These are phyloP conservation scores for Bacterosira constricta DNA, from an alignment of 108 stramenopile genomes.

Conservation along the genomic window DNA sequence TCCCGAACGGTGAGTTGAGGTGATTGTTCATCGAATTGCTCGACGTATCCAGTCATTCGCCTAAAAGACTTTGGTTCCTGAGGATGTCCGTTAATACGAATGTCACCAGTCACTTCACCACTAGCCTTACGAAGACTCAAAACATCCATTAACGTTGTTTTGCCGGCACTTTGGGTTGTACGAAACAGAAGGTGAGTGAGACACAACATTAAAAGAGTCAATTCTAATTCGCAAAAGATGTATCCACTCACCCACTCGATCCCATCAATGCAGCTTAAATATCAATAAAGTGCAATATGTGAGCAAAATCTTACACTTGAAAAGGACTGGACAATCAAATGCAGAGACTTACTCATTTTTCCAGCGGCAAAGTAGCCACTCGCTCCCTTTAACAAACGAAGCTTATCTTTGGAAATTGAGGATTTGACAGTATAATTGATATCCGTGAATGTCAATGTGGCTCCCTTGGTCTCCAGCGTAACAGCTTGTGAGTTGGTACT, in stretches of 20 bases:
- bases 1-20: conserved; percentile 82
- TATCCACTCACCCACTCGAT: not conserved
- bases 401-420: conserved; percentile 61
- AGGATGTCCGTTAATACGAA: conserved; percentile 81
- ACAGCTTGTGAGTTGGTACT: conserved; percentile 23
- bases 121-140: conserved; percentile 84
- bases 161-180: conserved; percentile 37
- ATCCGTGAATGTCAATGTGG: conserved; percentile 66
- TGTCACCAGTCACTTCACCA: conserved; percentile 78
- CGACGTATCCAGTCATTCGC: conserved; percentile 83
- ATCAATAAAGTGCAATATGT: too few relatives aligned
- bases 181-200: too few relatives aligned
- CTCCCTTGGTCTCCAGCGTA: conserved; percentile 27
- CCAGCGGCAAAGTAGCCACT: conserved; percentile 64
- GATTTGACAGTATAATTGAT: conserved; percentile 63
- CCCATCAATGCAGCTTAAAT: conserved; percentile 72
- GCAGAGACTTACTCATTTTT: too few relatives aligned
- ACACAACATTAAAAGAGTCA: not conserved
- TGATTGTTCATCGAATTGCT: conserved; percentile 88
- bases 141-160: conserved; percentile 74
- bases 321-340: too few relatives aligned
- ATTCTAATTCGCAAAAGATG: not conserved
- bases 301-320: too few relatives aligned
- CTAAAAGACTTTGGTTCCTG: conserved; percentile 69
- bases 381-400: conserved; percentile 64